phyloP scores from a whole-genome alignment of 2,329 filamentous ascomycete genomes.

The Fusarium compactum region DNA sequence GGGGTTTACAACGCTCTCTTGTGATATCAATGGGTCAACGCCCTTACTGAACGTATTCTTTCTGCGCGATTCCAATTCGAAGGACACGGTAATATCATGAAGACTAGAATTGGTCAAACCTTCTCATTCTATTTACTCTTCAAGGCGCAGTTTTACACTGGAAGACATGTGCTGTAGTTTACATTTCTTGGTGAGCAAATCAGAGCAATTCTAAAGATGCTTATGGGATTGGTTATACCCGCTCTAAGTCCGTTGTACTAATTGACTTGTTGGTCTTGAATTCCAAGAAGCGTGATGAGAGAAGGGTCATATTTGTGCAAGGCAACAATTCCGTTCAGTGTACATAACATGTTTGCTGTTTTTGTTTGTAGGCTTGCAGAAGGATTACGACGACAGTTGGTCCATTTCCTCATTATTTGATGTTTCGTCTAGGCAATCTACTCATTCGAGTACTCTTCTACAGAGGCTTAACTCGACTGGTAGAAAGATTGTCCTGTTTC shows the following conservation, averaged over 20 bases:
- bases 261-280: not conserved
- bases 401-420: no score
- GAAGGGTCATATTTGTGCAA: no score
- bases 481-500: not conserved
- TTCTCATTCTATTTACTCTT: no score
- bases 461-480: not conserved
- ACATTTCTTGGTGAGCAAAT: slow-evolving; percentile 21
- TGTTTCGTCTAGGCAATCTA: no score
- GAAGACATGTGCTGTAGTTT: not conserved
- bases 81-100: not conserved
- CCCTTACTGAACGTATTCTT: not conserved
- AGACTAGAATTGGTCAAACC: no score
- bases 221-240: slow-evolving; percentile 19
- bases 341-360: not conserved
- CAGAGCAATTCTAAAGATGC: slow-evolving; percentile 31
- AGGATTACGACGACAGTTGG: not conserved
- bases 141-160: not conserved
- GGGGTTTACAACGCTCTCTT: not conserved
- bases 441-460: not conserved
- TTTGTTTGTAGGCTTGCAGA: not conserved
- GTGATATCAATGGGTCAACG: not conserved
- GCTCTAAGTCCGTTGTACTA: slow-evolving; percentile 6
- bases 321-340: not conserved
- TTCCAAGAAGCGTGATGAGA: no score
- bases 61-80: not conserved